A percentile compares a stretch with the other conserved stretches of the same genome.
Evolutionary conservation across 768 basidiomycete species (phyloP).

Genomic region (Mycena chlorophos): DNA sequence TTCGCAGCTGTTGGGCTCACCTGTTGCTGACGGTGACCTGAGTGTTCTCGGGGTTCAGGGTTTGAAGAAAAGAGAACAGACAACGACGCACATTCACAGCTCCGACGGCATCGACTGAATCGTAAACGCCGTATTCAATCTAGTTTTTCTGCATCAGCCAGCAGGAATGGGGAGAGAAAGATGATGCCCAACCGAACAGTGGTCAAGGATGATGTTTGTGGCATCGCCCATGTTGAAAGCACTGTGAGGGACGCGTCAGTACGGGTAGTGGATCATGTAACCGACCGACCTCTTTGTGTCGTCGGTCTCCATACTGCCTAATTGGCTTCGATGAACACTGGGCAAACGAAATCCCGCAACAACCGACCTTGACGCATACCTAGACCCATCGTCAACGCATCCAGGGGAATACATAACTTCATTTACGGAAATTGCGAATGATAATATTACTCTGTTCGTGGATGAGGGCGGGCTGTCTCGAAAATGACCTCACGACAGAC

Average conservation of each 20-base stretch:
- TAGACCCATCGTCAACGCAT: too few relatives aligned
- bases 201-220: constrained; percentile 24
- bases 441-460: constrained; percentile 19
- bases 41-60: too few relatives aligned
- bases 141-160: too few relatives aligned
- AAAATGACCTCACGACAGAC: not conserved
- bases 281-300: constrained; percentile 13
- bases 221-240: constrained; percentile 26
- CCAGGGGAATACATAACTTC: too few relatives aligned
- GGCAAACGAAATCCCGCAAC: not conserved
- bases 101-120: constrained; percentile 24
- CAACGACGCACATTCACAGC: too few relatives aligned
- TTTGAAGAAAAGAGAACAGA: too few relatives aligned
- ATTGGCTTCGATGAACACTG: not conserved
- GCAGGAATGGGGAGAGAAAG: too few relatives aligned
- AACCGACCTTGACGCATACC: constrained; percentile 18
- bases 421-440: constrained; percentile 24
- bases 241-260: not conserved
- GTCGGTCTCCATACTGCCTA: constrained; percentile 23
- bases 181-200: too few relatives aligned
- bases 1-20: too few relatives aligned
- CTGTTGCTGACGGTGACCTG: constrained; percentile 25
- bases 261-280: not conserved
- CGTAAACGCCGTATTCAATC: constrained; percentile 25
- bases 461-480: not conserved